Conservation (phyloP, 208 protist genomes). For the Trypanosoma caninum region DNA sequence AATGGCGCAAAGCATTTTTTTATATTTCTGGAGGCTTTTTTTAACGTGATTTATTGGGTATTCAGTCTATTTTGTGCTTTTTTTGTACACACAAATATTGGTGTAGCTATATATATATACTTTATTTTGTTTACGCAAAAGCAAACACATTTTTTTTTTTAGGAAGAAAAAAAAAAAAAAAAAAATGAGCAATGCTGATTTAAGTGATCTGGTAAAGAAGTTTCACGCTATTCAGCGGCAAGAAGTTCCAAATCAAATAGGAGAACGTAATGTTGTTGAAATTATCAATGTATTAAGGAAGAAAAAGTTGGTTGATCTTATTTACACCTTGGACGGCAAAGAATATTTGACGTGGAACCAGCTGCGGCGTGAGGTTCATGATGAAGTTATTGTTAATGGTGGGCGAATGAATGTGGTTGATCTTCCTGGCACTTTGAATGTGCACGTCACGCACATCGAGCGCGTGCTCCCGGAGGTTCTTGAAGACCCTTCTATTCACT, state of each 20-base stretch:
- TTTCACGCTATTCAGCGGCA: slow-evolving; percentile 71
- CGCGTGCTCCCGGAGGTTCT: slow-evolving; percentile 61
- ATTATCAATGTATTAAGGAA: slow-evolving; percentile 70
- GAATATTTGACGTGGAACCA: slow-evolving; percentile 84
- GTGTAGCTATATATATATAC: not conserved
- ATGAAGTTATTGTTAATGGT: slow-evolving; percentile 68
- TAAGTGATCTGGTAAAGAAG: slow-evolving; percentile 55
- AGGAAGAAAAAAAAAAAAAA: slow-evolving; percentile 7
- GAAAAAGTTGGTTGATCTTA: slow-evolving; percentile 63
- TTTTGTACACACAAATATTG: not conserved
- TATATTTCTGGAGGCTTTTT: too few relatives aligned
- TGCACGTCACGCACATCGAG: slow-evolving; percentile 65
- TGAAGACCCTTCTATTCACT: slow-evolving; percentile 35
- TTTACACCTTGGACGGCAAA: slow-evolving; percentile 80
- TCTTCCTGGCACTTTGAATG: slow-evolving; percentile 61
- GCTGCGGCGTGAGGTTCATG: slow-evolving; percentile 67
- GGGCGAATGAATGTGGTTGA: slow-evolving; percentile 76
- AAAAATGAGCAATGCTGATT: slow-evolving; percentile 47
- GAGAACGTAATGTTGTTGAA: slow-evolving; percentile 79
- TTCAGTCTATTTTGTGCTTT: too few relatives aligned
- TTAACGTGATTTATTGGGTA: too few relatives aligned
- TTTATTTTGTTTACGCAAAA: slow-evolving; percentile 12
- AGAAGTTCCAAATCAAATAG: slow-evolving; percentile 62
- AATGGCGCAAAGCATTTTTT: too few relatives aligned
- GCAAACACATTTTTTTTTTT: not conserved